phyloP scores from a whole-genome alignment of 805 yeast genomes.

The Schwanniomyces occidentalis region DNA sequence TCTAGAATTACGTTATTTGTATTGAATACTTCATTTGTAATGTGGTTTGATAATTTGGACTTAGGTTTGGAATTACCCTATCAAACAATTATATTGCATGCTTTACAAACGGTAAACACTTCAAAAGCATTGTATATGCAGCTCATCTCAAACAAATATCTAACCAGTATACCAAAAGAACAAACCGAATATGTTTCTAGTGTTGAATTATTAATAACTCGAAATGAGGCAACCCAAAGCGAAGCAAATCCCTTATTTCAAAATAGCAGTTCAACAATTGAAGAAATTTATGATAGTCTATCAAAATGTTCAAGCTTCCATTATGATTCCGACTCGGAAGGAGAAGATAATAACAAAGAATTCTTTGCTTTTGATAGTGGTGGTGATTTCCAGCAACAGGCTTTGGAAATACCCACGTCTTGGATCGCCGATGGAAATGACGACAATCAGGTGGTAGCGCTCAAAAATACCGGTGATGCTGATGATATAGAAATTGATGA shows the following conservation, averaged over 20 bases:
- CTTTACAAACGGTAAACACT: conserved; percentile 23
- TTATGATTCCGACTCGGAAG: conserved; percentile 28
- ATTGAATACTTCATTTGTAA: conserved; percentile 31
- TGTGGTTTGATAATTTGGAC: conserved; percentile 25
- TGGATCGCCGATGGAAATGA: conserved; percentile 18
- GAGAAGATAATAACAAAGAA: no score
- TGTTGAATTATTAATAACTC: conserved; percentile 8
- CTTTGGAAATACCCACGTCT: conserved; percentile 22
- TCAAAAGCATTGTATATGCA: conserved; percentile 30
- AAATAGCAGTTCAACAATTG: conserved; percentile 9
- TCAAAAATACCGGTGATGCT: conserved; percentile 33
- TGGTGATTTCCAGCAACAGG: conserved; percentile 7
- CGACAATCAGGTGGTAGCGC: conserved; percentile 6
- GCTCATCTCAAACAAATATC: conserved; percentile 21
- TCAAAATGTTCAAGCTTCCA: conserved; percentile 40
- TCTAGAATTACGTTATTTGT: conserved; percentile 27
- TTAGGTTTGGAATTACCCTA: conserved; percentile 38
- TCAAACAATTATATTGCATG: conserved; percentile 33
- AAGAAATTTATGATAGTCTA: conserved; percentile 31
- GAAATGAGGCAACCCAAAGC: not conserved
- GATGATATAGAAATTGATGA: conserved; percentile 33
- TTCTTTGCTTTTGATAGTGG: conserved; percentile 2
- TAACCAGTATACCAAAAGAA: conserved; percentile 10
- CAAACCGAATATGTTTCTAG: conserved; percentile 16
- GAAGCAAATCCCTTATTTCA: conserved; percentile 12